Percentiles rank a stretch among this genome's conserved stretches.
These are phyloP conservation scores for Amphirosellinia nigrospora DNA, from an alignment of 495 filamentous ascomycete genomes.

Conservation along the genomic window DNA sequence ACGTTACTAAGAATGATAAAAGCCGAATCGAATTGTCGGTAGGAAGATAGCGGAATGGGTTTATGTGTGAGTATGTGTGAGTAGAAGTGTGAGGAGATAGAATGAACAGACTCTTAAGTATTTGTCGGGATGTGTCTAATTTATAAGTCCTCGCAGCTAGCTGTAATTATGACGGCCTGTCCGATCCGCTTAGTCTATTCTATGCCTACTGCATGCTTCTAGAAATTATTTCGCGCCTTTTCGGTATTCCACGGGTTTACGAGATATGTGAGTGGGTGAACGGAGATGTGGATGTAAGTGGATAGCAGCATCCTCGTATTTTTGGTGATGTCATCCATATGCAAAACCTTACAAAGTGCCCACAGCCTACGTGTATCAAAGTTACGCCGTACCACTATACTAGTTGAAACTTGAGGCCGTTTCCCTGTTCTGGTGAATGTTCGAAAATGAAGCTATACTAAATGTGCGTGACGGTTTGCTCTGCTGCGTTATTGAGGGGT, in stretches of 20 bases:
- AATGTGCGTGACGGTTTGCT: background rate
- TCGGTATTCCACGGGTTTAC: conserved; percentile 17
- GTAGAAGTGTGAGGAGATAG: background rate
- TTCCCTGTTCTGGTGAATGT: background rate
- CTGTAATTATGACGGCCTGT: background rate
- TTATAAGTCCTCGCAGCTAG: conserved; percentile 13
- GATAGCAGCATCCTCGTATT: conserved; percentile 11
- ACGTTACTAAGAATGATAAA: background rate
- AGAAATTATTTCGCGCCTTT: background rate
- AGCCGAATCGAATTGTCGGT: background rate
- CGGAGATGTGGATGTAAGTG: conserved; percentile 16
- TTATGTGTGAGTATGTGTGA: background rate
- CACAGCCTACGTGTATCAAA: background rate
- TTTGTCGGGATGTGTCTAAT: background rate
- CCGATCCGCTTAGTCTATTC: background rate
- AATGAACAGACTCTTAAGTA: background rate
- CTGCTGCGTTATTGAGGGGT: background rate
- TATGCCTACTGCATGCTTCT: background rate
- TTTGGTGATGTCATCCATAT: conserved; percentile 24
- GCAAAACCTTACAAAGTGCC: conserved; percentile 12
- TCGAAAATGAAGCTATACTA: conserved; percentile 4
- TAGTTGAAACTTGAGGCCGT: background rate
- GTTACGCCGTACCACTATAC: background rate
- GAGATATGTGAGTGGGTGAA: conserved; percentile 5
- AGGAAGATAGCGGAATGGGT: background rate